Evolutionary conservation across 148 eudicot species (phyloP).

Genomic region (Nepenthes gracilis): DNA sequence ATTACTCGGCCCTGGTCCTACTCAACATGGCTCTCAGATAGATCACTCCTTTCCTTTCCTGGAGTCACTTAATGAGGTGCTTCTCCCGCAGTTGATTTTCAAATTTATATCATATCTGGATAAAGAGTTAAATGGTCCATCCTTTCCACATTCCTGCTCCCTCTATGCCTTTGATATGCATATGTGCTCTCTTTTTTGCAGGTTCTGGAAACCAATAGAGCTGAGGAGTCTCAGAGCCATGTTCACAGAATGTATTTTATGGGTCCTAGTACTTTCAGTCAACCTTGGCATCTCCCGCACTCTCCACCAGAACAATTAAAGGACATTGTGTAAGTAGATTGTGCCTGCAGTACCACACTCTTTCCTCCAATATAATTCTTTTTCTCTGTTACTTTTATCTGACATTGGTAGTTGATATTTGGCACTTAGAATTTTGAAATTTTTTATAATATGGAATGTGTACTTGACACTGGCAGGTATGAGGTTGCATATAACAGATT

Average conservation of each 20-base stretch:
- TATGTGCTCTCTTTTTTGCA: constrained; percentile 17
- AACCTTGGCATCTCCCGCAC: constrained; percentile 96
- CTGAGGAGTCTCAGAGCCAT: constrained; percentile 87
- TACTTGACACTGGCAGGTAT: constrained; percentile 38
- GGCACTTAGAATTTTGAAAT: not conserved
- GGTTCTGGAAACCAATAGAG: constrained; percentile 96
- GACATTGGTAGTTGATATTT: not conserved
- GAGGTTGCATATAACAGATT: constrained; percentile 89
- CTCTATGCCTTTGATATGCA: not conserved
- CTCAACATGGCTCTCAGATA: constrained; percentile 87
- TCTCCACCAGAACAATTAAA: constrained; percentile 88
- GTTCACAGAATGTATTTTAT: constrained; percentile 92
- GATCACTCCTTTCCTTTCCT: constrained; percentile 95
- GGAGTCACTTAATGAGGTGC: constrained; percentile 97
- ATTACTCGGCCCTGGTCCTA: constrained; percentile 72
- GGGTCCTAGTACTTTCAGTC: constrained; percentile 89
- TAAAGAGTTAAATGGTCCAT: no score
- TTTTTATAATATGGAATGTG: not conserved
- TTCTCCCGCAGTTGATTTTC: not conserved
- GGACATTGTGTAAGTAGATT: constrained; percentile 68
- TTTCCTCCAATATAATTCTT: not conserved
- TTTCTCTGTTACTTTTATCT: not conserved
- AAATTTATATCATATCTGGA: no score
- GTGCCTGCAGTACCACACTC: constrained; percentile 1
- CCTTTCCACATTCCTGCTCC: no score